phyloP scores from a whole-genome alignment of 805 yeast genomes.

The Nakazawaea peltata region DNA sequence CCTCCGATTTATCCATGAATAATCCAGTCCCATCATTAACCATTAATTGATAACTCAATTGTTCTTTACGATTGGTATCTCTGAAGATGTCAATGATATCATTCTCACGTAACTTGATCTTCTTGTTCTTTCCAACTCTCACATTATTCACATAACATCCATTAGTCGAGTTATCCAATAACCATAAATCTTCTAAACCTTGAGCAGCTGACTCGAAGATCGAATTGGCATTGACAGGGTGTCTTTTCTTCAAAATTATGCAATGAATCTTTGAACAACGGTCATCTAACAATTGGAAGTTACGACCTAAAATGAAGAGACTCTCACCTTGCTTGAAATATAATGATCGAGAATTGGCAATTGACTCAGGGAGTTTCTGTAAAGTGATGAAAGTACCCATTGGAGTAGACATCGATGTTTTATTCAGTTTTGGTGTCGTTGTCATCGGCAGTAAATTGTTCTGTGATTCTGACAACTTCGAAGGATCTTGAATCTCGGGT shows the following conservation, averaged over 20 bases:
- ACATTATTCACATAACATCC: conserved; percentile 64
- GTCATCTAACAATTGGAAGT: conserved; percentile 57
- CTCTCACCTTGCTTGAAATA: conserved; percentile 60
- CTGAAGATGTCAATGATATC: conserved; percentile 61
- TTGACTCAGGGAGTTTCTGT: conserved; percentile 39
- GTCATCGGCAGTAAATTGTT: conserved; percentile 5
- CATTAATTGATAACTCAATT: conserved; percentile 43
- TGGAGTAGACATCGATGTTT: conserved; percentile 16
- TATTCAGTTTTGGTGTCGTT: conserved; percentile 8
- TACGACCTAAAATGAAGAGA: conserved; percentile 69
- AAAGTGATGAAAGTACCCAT: conserved; percentile 59
- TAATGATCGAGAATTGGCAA: conserved; percentile 34
- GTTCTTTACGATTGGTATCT: conserved; percentile 46
- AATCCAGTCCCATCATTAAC: conserved; percentile 59
- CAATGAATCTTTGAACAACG: conserved; percentile 85
- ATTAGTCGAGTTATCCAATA: conserved; percentile 73
- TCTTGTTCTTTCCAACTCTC: conserved; percentile 53
- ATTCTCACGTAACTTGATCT: conserved; percentile 51
- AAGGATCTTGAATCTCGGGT: conserved; percentile 8
- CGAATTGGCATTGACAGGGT: conserved; percentile 42
- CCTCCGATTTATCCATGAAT: conserved; percentile 25
- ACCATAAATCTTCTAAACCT: conserved; percentile 70
- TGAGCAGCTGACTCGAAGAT: conserved; percentile 67
- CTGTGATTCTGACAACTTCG: conserved; percentile 3
- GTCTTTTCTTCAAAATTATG: conserved; percentile 52